These are phyloP conservation scores for Alectoria sarmentosa DNA, from an alignment of 495 filamentous ascomycete species.

Conservation along the genomic window DNA sequence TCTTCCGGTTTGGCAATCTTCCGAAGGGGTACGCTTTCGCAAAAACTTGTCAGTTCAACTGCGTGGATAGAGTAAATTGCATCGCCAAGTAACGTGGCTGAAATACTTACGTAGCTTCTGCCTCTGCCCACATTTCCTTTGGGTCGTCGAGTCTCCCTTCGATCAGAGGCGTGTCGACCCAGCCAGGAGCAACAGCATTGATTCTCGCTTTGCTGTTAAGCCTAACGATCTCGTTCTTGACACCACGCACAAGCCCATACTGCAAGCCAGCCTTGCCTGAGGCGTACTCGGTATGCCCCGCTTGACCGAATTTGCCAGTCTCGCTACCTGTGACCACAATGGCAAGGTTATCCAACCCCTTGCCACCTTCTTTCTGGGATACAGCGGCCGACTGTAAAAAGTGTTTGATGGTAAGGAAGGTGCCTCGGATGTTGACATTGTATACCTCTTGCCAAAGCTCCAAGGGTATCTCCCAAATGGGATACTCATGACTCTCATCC, in stretches of 20 bases:
- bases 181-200: constrained; percentile 48
- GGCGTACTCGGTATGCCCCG: constrained; percentile 44
- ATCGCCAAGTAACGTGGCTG: neutral
- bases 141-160: constrained; percentile 42
- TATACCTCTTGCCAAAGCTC: constrained; percentile 48
- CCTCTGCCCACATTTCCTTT: constrained; percentile 39
- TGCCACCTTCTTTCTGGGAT: constrained; percentile 30
- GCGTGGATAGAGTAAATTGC: too few species aligned
- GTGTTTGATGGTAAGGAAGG: constrained; percentile 52
- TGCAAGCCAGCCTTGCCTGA: constrained; percentile 47
- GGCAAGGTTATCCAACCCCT: constrained; percentile 43
- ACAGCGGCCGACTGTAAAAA: constrained; percentile 40
- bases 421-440: constrained; percentile 43
- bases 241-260: constrained; percentile 45
- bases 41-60: neutral
- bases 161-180: constrained; percentile 43
- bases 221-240: constrained; percentile 50
- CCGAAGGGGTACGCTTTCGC: constrained; percentile 32
- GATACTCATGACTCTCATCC: constrained; percentile 37
- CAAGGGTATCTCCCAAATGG: constrained; percentile 48
- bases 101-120: constrained; percentile 35
- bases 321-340: constrained; percentile 51
- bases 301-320: constrained; percentile 44
- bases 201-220: constrained; percentile 47
- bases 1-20: constrained; percentile 44